Conservation (phyloP, 2,329 filamentous ascomycete species). For the Phaeomoniella chlamydospora region DNA sequence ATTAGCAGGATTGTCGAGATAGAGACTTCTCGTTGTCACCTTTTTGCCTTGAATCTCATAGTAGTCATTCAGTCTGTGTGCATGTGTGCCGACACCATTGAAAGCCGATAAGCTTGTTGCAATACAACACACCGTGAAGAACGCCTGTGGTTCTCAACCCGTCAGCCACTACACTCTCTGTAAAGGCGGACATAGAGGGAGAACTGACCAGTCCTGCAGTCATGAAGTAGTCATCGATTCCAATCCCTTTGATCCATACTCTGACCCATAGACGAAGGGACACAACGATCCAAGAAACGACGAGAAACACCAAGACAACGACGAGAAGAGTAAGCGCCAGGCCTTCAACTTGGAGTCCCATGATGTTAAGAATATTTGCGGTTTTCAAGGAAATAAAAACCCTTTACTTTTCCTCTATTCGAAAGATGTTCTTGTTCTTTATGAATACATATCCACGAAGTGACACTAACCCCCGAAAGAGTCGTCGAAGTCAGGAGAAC, state of each 20-base stretch:
- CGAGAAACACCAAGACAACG: neutral
- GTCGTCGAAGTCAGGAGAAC: neutral
- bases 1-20: too few relatives aligned
- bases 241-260: slow-evolving; percentile 15
- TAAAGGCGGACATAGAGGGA: too few relatives aligned
- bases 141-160: slow-evolving; percentile 10
- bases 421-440: neutral
- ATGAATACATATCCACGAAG: neutral
- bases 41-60: neutral
- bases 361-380: neutral
- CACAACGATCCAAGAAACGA: neutral
- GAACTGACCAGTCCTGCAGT: slow-evolving; percentile 14
- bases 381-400: neutral
- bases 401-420: neutral
- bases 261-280: slow-evolving; percentile 13
- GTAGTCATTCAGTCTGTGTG: neutral
- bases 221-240: slow-evolving; percentile 18
- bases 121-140: slow-evolving; percentile 13
- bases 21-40: too few relatives aligned
- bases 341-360: neutral
- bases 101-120: neutral
- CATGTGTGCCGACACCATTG: neutral
- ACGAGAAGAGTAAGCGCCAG: neutral
- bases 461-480: neutral
- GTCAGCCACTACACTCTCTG: neutral